A percentile compares a stretch with the other conserved stretches of the same genome.
Evolutionary conservation across 805 yeast species (phyloP).

Genomic region (Myxozyma nipponensis): DNA sequence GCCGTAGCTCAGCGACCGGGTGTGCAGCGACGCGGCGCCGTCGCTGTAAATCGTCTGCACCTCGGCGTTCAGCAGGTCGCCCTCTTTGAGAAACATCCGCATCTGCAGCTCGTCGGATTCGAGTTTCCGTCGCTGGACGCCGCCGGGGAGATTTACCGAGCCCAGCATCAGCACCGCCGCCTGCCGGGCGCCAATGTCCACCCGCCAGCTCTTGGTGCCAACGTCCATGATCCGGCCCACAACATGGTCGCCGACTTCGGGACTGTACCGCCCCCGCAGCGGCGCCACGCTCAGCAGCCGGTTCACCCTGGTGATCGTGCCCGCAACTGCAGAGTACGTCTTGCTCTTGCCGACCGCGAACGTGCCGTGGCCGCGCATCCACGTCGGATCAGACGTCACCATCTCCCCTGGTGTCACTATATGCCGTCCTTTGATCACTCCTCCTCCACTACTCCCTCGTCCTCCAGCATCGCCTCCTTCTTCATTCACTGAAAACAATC

Average conservation of each 20-base stretch:
- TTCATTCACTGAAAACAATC: constrained; percentile 12
- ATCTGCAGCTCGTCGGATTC: constrained; percentile 95
- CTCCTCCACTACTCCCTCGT: constrained; percentile 5
- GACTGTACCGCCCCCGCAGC: constrained; percentile 73
- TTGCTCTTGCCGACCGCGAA: constrained; percentile 66
- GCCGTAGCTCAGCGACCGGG: constrained; percentile 93
- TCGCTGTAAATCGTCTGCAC: constrained; percentile 85
- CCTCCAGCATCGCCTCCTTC: constrained; percentile 7
- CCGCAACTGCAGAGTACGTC: constrained; percentile 81
- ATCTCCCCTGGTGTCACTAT: constrained; percentile 94
- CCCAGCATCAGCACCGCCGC: constrained; percentile 92
- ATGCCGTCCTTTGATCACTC: constrained; percentile 29
- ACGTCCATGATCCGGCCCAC: constrained; percentile 93
- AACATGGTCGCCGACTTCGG: constrained; percentile 95
- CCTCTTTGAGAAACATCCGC: constrained; percentile 92
- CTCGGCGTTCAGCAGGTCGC: constrained; percentile 88
- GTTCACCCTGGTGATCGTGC: constrained; percentile 80
- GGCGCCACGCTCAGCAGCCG: constrained; percentile 82
- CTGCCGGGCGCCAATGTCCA: constrained; percentile 91
- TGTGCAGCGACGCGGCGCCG: constrained; percentile 91
- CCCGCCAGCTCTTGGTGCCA: constrained; percentile 92
- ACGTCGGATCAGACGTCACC: constrained; percentile 89
- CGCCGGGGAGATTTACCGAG: constrained; percentile 95
- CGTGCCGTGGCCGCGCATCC: constrained; percentile 99
- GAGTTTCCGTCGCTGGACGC: constrained; percentile 86